These are phyloP conservation scores for Casuarina equisetifolia DNA, from an alignment of 306 rosid genomes.

Conservation along the genomic window DNA sequence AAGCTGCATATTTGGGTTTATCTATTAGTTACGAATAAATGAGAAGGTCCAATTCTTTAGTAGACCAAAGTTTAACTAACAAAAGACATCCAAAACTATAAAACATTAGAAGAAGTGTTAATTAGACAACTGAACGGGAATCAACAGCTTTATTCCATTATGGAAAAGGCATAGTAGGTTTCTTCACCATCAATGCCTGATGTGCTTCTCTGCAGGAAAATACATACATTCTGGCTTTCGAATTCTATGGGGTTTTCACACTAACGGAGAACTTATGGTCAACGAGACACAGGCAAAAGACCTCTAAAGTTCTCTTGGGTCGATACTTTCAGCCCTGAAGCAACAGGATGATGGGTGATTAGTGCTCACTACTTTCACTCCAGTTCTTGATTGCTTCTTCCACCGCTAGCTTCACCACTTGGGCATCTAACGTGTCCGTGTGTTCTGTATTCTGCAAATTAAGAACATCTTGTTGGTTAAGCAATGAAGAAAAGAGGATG, in stretches of 20 bases:
- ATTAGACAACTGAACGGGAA: background rate
- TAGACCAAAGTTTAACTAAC: no score
- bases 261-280: background rate
- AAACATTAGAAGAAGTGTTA: background rate
- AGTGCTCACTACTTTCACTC: constrained; percentile 35
- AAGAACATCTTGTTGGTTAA: background rate
- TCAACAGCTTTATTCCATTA: background rate
- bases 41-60: no score
- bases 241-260: background rate
- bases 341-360: constrained; percentile 4
- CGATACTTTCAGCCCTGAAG: constrained; percentile 14
- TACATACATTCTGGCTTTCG: background rate
- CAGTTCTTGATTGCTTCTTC: constrained; percentile 61
- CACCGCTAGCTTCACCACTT: constrained; percentile 83
- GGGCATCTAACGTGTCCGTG: constrained; percentile 55
- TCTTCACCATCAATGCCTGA: constrained; percentile 3
- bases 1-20: no score
- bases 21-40: no score
- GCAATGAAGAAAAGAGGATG: background rate
- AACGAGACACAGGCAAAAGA: constrained; percentile 19
- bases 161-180: constrained; percentile 1
- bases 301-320: constrained; percentile 10
- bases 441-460: constrained; percentile 54
- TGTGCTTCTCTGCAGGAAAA: background rate
- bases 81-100: background rate